Base-by-base conservation (phyloP, 805 yeast genomes). In the Pichia scutulata region DNA sequence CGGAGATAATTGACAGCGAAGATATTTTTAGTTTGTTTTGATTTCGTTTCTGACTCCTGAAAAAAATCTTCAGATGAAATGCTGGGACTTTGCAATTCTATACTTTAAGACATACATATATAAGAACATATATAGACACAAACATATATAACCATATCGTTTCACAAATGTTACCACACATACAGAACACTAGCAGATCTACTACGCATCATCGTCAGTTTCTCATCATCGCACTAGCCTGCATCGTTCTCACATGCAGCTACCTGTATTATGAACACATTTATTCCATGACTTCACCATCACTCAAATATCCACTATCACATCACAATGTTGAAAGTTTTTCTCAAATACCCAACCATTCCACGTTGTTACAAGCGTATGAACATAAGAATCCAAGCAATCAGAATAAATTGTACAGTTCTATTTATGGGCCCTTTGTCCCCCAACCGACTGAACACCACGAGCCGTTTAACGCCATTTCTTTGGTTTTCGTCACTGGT, bases 341-440 rank as follows among this genome's bases (percentile, higher is more conserved):
- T n/a, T 33, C 37, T 6, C 37, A 33, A 12, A 33, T 33, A 33
- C 37, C 37, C 18, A 33, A 33, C 10, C 19, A 33, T 33, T 33
- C 37, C n/a, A 33, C 37, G 10, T n/a, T 33, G 19, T 9, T n/a
- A 7, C 37, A 33, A n/a, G 10, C 19, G 9, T 33, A 33, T n/a
- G 19, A 16, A n/a, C 39, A 42, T 8, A n/a, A 42, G 4, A 8
- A 22, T 12, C 39, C 16, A n/a, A 21, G 6, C 4, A 41, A 36
- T 7, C 10, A 36, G 22, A 13, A 25, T 13, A 18, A n/a, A 10
- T 14, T 24, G 24, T 16, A 7, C 24, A 25, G 14, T 24, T 18
- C 19, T 2, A 41, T 49, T 19, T 49, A 49, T 25, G 52, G 52
- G 6, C 52, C 52, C 2, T 36, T 49, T 16, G 48, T 44, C 18